Conservation (phyloP, 768 basidiomycete genomes). For the Royoungia palumana region DNA sequence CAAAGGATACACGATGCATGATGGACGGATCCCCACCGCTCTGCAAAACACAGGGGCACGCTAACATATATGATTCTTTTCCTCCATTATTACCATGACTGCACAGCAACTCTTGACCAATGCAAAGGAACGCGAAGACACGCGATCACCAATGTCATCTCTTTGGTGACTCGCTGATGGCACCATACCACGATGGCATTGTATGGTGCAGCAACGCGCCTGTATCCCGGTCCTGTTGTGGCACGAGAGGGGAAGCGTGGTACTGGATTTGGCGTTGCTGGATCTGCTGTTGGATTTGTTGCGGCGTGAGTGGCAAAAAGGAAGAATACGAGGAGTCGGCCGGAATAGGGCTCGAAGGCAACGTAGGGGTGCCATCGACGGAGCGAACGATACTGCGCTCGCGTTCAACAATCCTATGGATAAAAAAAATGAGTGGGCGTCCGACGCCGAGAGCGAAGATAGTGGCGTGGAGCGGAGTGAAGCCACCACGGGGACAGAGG, state of each 20-base stretch:
- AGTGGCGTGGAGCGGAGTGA: not conserved
- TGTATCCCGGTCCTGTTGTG: conserved; percentile 2
- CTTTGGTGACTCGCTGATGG: conserved; percentile 8
- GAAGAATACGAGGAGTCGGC: conserved; percentile 10
- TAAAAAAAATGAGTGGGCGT: not conserved
- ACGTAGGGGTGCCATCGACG: conserved; percentile 36
- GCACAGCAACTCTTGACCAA: too few relatives aligned
- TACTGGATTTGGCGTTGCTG: conserved; percentile 17
- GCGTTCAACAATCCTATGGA: conserved; percentile 52
- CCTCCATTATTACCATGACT: too few relatives aligned
- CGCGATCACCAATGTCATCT: conserved; percentile 3
- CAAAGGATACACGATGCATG: too few relatives aligned
- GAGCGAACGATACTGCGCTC: conserved; percentile 34
- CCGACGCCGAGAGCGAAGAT: not conserved
- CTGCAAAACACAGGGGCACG: too few relatives aligned
- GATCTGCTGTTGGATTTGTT: conserved; percentile 18
- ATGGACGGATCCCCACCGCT: too few relatives aligned
- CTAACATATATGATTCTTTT: too few relatives aligned
- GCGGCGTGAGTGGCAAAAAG: conserved; percentile 12
- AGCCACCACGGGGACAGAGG: too few relatives aligned
- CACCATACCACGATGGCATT: conserved; percentile 17
- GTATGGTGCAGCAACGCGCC: conserved; percentile 2
- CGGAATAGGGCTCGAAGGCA: conserved; percentile 18
- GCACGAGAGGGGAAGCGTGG: not conserved
- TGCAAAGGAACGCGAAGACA: too few relatives aligned